A percentile compares a stretch with the other conserved stretches of the same genome.
These are phyloP conservation scores for Ophiognomonia clavigignenti-juglandacearum DNA, from an alignment of 2,329 filamentous ascomycete genomes.

Conservation along the genomic window DNA sequence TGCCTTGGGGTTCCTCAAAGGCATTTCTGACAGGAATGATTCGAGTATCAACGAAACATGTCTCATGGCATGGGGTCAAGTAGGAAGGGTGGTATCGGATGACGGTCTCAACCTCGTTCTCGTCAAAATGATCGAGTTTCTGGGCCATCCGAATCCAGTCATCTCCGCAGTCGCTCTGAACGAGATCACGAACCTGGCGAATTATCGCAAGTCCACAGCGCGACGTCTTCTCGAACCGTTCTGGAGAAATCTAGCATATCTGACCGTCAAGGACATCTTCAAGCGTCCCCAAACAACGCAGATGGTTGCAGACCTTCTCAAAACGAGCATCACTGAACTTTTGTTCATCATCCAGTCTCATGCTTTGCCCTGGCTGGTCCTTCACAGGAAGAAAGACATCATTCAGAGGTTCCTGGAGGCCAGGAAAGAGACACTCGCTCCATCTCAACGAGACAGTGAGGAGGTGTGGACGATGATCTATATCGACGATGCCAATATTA, in stretches of 20 bases:
- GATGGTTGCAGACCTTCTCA: conserved; percentile 74
- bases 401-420: conserved; percentile 78
- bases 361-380: conserved; percentile 80
- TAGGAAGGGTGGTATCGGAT: conserved; percentile 71
- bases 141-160: conserved; percentile 77
- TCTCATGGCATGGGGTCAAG: conserved; percentile 79
- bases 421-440: conserved; percentile 50
- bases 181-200: conserved; percentile 71
- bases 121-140: conserved; percentile 76
- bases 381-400: conserved; percentile 71
- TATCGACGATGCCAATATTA: conserved; percentile 52
- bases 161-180: conserved; percentile 78
- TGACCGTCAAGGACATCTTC: conserved; percentile 76
- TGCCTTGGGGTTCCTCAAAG: conserved; percentile 66
- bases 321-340: conserved; percentile 69
- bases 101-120: conserved; percentile 84
- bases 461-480: conserved; percentile 51
- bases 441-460: conserved; percentile 19
- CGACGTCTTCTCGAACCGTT: conserved; percentile 76
- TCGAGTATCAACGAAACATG: conserved; percentile 73
- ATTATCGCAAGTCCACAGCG: conserved; percentile 56
- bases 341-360: conserved; percentile 72
- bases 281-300: conserved; percentile 77
- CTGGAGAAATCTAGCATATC: conserved; percentile 80
- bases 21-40: conserved; percentile 64